Conservation (phyloP, 768 basidiomycete genomes). For the Leccinum uliginosum region DNA sequence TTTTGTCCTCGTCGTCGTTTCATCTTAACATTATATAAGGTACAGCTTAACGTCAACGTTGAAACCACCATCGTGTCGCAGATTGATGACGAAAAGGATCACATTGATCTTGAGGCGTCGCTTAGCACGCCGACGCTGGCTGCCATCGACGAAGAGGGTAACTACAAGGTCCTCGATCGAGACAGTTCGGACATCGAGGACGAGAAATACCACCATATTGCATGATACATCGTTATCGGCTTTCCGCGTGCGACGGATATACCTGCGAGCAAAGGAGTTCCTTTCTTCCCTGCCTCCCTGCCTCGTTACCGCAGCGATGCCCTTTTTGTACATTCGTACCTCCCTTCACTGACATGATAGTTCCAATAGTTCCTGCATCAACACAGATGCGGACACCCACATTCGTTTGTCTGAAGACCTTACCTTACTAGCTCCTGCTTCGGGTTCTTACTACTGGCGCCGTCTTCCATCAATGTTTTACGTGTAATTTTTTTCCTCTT, state of each 20-base stretch:
- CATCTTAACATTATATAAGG: neutral
- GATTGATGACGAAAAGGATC: slow-evolving; percentile 25
- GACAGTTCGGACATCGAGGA: slow-evolving; percentile 18
- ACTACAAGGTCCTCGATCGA: slow-evolving; percentile 11
- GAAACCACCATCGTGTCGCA: slow-evolving; percentile 31
- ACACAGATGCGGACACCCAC: neutral
- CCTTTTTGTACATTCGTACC: neutral
- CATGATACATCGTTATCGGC: slow-evolving; percentile 3
- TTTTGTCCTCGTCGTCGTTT: neutral
- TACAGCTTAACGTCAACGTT: slow-evolving; percentile 31
- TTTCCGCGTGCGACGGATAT: neutral
- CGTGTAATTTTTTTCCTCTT: neutral
- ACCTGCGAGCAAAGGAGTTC: slow-evolving; percentile 2
- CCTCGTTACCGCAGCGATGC: neutral
- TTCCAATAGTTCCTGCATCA: neutral
- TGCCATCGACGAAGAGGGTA: slow-evolving; percentile 11
- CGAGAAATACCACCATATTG: slow-evolving; percentile 10
- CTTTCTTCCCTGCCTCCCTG: neutral
- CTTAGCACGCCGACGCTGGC: slow-evolving; percentile 5
- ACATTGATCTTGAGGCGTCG: slow-evolving; percentile 20
- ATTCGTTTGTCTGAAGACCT: neutral
- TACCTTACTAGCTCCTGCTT: neutral
- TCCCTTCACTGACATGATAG: slow-evolving; percentile 11
- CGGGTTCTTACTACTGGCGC: neutral
- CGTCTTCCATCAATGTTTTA: neutral